Percentiles rank a stretch among this genome's conserved stretches.
phyloP scores from a whole-genome alignment of 306 rosid genomes.

The Alnus rubra region DNA sequence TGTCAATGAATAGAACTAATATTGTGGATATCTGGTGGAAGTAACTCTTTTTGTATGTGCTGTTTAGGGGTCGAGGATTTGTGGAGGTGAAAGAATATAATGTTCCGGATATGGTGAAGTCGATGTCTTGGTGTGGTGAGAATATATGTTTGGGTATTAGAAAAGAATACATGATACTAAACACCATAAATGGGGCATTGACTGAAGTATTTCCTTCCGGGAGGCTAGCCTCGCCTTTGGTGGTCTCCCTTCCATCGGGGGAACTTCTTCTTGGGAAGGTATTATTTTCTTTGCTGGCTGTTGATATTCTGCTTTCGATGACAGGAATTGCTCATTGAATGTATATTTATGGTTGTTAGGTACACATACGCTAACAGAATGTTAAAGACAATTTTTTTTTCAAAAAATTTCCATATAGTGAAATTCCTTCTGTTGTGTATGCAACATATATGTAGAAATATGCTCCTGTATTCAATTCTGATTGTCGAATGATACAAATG shows the following conservation, averaged over 20 bases:
- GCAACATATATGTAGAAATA: neutral
- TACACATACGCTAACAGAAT: neutral
- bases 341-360: neutral
- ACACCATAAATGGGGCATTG: slow-evolving; percentile 72
- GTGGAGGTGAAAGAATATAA: slow-evolving; percentile 94
- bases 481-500: slow-evolving; percentile 20
- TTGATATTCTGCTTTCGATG: neutral
- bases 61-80: slow-evolving; percentile 87
- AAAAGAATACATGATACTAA: slow-evolving; percentile 83
- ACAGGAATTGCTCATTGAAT: slow-evolving; percentile 1
- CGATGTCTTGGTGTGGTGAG: slow-evolving; percentile 97
- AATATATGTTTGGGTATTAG: slow-evolving; percentile 86
- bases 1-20: neutral
- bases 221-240: slow-evolving; percentile 88
- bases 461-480: slow-evolving; percentile 7
- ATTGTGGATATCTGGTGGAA: neutral
- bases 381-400: neutral
- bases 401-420: neutral
- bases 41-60: neutral
- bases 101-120: slow-evolving; percentile 84
- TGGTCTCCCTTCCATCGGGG: slow-evolving; percentile 89
- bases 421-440: neutral
- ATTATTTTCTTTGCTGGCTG: slow-evolving; percentile 13
- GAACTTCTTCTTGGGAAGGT: slow-evolving; percentile 99
- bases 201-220: slow-evolving; percentile 92